Conservation (phyloP, 2,329 filamentous ascomycete species). For the Epichloe aotearoae region DNA sequence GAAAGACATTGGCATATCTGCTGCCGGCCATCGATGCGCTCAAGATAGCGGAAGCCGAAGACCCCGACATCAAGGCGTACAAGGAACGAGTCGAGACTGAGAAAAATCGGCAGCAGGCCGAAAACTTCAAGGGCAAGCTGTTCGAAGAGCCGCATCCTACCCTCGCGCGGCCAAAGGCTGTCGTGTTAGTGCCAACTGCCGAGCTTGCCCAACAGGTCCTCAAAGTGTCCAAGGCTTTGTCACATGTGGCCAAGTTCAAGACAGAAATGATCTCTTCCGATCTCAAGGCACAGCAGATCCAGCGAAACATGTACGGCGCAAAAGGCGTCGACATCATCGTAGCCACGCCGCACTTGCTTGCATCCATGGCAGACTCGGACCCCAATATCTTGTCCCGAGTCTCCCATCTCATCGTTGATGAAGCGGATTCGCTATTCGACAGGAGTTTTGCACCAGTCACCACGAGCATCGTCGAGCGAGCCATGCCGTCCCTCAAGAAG, state of each 20-base stretch:
- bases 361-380: constrained; percentile 76
- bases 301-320: constrained; percentile 69
- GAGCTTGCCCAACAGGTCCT: constrained; percentile 87
- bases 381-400: constrained; percentile 90
- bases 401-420: constrained; percentile 77
- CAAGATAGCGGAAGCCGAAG: constrained; percentile 58
- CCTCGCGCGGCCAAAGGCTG: constrained; percentile 64
- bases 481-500: constrained; percentile 68
- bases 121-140: constrained; percentile 45
- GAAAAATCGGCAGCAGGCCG: constrained; percentile 38
- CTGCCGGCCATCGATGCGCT: constrained; percentile 74
- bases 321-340: constrained; percentile 75
- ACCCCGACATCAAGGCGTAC: constrained; percentile 44
- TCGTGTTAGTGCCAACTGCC: constrained; percentile 83
- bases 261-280: constrained; percentile 70
- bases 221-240: constrained; percentile 64
- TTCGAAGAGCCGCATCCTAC: constrained; percentile 59
- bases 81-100: constrained; percentile 41
- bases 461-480: constrained; percentile 67
- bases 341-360: constrained; percentile 77
- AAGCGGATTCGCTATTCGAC: constrained; percentile 92
- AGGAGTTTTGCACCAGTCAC: constrained; percentile 82
- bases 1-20: constrained; percentile 90
- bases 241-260: constrained; percentile 78
- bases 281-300: constrained; percentile 64